Evolutionary conservation across 2,329 filamentous ascomycete genomes (phyloP).

Genomic region (Penicillium sp.): DNA sequence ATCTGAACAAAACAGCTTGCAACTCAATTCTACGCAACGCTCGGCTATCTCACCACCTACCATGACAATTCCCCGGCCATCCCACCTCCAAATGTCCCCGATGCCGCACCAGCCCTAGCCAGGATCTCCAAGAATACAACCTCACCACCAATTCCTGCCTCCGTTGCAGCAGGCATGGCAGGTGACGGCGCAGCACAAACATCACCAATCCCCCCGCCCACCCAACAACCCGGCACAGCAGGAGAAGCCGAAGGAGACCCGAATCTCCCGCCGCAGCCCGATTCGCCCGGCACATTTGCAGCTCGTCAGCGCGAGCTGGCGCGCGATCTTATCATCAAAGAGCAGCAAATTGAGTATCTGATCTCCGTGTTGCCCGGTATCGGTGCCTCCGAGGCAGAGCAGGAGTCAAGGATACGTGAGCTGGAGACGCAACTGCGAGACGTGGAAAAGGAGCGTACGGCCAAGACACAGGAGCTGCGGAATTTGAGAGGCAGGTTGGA

Average conservation of each 20-base stretch:
- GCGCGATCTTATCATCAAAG: constrained; percentile 50
- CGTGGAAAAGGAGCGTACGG: constrained; percentile 44
- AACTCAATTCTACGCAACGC: constrained; percentile 52
- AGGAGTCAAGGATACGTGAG: constrained; percentile 43
- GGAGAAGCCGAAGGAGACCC: constrained; percentile 26
- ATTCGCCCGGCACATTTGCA: constrained; percentile 43
- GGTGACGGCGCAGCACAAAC: constrained; percentile 14
- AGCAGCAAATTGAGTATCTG: constrained; percentile 52
- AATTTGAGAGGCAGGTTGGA: constrained; percentile 42
- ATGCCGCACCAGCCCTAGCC: constrained; percentile 38
- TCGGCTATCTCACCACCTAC: constrained; percentile 49
- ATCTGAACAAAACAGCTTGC: constrained; percentile 37
- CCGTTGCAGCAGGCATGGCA: constrained; percentile 17
- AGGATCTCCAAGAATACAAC: constrained; percentile 44
- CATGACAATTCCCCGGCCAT: constrained; percentile 44
- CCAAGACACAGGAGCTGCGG: constrained; percentile 44
- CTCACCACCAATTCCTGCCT: constrained; percentile 34
- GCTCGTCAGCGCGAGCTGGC: constrained; percentile 48
- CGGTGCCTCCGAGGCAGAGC: constrained; percentile 44
- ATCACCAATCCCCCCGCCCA: constrained; percentile 24
- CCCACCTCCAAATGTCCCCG: constrained; percentile 30
- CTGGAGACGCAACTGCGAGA: constrained; percentile 45
- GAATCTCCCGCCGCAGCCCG: constrained; percentile 38
- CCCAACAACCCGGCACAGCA: constrained; percentile 19
- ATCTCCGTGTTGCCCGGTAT: constrained; percentile 48